Conservation (phyloP, 2,329 filamentous ascomycete species). For the Fusarium torreyae region DNA sequence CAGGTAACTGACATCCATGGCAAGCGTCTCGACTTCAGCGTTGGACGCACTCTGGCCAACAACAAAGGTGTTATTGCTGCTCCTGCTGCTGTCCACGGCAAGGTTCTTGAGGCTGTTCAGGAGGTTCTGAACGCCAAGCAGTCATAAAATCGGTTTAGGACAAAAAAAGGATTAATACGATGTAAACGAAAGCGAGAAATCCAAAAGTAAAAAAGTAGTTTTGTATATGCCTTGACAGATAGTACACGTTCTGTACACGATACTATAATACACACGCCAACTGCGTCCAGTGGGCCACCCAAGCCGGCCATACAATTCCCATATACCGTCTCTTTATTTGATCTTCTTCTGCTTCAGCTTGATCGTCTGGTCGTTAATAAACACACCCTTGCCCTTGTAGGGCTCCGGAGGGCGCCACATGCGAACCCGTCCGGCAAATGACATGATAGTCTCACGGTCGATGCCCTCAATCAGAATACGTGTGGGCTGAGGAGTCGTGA, state of each 20-base stretch:
- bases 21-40: slow-evolving; percentile 86
- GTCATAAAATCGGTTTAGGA: slow-evolving; percentile 23
- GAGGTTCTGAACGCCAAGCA: slow-evolving; percentile 73
- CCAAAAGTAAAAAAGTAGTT: slow-evolving; percentile 44
- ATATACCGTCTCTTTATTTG: slow-evolving; percentile 70
- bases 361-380: slow-evolving; percentile 97
- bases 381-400: slow-evolving; percentile 99
- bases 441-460: slow-evolving; percentile 88
- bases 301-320: slow-evolving; percentile 16
- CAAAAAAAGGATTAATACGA: slow-evolving; percentile 5
- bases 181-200: slow-evolving; percentile 24
- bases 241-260: slow-evolving; percentile 52
- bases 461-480: slow-evolving; percentile 90
- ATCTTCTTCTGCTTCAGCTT: slow-evolving; percentile 99
- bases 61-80: slow-evolving; percentile 97
- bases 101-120: slow-evolving; percentile 86
- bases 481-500: slow-evolving; percentile 90
- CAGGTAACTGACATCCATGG: slow-evolving; percentile 91
- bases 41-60: slow-evolving; percentile 85
- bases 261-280: slow-evolving; percentile 52
- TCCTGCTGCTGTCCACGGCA: slow-evolving; percentile 79
- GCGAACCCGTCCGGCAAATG: slow-evolving; percentile 90
- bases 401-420: slow-evolving; percentile 94
- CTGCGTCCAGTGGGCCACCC: slow-evolving; percentile 43
- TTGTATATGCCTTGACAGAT: slow-evolving; percentile 52